A percentile compares a stretch with the other conserved stretches of the same genome.
phyloP scores from a whole-genome alignment of 257 asterid genomes.

The Datura wrightii region DNA sequence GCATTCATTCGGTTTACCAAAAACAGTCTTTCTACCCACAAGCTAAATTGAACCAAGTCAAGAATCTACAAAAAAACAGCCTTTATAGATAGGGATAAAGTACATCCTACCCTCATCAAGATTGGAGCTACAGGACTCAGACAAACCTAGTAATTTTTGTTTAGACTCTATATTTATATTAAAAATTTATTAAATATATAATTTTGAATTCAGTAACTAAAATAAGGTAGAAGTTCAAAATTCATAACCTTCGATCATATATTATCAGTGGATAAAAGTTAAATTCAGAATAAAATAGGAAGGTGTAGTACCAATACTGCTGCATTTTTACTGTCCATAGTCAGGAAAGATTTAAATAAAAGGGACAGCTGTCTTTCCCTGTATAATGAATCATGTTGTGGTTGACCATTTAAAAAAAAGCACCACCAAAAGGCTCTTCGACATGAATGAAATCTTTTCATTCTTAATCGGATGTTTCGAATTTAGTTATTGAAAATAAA shows the following conservation, averaged over 20 bases:
- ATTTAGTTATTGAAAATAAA: no score
- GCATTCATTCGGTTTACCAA: no score
- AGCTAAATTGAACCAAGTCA: no score
- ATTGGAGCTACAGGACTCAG: neutral
- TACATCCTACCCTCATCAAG: neutral
- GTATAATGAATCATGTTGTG: conserved; percentile 31
- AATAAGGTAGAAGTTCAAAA: neutral
- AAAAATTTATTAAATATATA: neutral
- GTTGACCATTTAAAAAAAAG: conserved; percentile 33
- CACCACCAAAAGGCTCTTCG: neutral
- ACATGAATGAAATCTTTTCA: neutral
- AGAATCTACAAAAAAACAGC: no score
- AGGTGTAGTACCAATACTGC: neutral
- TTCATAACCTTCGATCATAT: neutral
- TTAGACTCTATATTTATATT: neutral
- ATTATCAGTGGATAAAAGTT: neutral
- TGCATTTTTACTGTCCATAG: neutral
- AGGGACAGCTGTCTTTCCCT: neutral
- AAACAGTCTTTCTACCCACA: no score
- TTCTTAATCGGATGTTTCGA: neutral
- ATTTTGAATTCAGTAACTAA: neutral
- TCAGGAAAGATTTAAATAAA: neutral
- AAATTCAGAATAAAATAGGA: no score
- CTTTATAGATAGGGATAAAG: no score
- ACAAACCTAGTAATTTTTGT: neutral